Evolutionary conservation across 805 yeast species (phyloP), one percentile per base, ranked within the genome.

Genomic region (Vanderwaltozyma polyspora): DNA sequence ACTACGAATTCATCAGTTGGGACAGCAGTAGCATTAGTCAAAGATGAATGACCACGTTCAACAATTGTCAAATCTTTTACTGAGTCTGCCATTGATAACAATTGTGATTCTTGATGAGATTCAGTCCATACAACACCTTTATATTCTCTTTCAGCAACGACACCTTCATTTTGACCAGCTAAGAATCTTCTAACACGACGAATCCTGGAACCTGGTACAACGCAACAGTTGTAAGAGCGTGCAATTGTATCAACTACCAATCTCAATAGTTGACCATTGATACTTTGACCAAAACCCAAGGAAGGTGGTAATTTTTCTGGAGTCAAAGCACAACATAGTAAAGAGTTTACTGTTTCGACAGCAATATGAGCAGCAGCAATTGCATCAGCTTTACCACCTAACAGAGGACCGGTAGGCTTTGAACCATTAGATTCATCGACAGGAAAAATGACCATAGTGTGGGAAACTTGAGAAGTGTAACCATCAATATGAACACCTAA

Each of bases 401-500:
- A 64, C 38, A 82, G 66, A 11, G 98, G 97, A 24, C 85, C 91
- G 14, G 70, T 59, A 32, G 89, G 87, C 35, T 61, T 63, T 24
- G 49, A 48, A n/a, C n/a, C n/a, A 28, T 59, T 38, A 19, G 59
- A 52, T 19, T 61, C 57, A 25, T 76, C 78, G 22, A 76, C 74
- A 34, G 93, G 93, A 48, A 74, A 81, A 35, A 86, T 76, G 21
- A 86, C 91, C 42, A 85, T 52, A 2, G 96, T 87, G 59, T 91
- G 98, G 19, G 94, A 75, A 9, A 74, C 76, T 55, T 76, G 74
- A 2, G 94, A 76, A 10, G 96, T 82, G 64, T 87, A 91, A 36
- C 98, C 98, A 59, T 91, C 98, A 46, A 91, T 74, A 44, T 91
- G 96, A 39, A 80, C 87, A 32, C 96, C 98, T 19, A 89, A 67